Evolutionary conservation across 345 rosid genomes (phyloP).

Genomic region (Eutrema heterophyllum): DNA sequence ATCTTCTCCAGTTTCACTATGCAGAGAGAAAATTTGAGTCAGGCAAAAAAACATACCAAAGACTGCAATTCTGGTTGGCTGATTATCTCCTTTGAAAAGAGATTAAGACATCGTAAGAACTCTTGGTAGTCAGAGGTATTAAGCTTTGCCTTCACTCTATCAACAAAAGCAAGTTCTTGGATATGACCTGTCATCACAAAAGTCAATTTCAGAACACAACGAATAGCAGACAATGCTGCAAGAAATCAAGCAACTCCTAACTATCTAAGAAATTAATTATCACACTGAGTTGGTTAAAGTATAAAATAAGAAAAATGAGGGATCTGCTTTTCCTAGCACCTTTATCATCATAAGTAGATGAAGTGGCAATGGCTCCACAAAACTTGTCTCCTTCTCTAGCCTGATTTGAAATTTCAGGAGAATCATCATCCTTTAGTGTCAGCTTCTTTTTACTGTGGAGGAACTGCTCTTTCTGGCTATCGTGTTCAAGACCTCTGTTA

Average conservation of each 20-base stretch:
- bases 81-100: slow-evolving; percentile 78
- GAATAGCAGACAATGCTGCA: neutral
- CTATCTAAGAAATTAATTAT: neutral
- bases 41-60: slow-evolving; percentile 53
- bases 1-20: neutral
- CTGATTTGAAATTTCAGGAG: slow-evolving; percentile 52
- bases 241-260: neutral
- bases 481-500: slow-evolving; percentile 56
- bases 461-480: slow-evolving; percentile 57
- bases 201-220: slow-evolving; percentile 7
- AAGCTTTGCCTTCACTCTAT: slow-evolving; percentile 79
- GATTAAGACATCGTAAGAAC: slow-evolving; percentile 80
- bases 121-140: slow-evolving; percentile 64
- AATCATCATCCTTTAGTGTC: slow-evolving; percentile 38
- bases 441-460: slow-evolving; percentile 47
- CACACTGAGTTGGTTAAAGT: neutral
- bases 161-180: slow-evolving; percentile 77
- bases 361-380: slow-evolving; percentile 44
- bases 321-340: slow-evolving; percentile 55
- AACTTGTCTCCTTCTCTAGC: slow-evolving; percentile 55
- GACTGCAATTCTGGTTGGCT: slow-evolving; percentile 67
- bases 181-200: slow-evolving; percentile 48
- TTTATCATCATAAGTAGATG: slow-evolving; percentile 66
- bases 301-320: neutral
- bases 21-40: neutral